Percentiles rank a stretch among this genome's conserved stretches.
Conservation (phyloP, 108 stramenopile genomes). For the Nitzschia palea region DNA sequence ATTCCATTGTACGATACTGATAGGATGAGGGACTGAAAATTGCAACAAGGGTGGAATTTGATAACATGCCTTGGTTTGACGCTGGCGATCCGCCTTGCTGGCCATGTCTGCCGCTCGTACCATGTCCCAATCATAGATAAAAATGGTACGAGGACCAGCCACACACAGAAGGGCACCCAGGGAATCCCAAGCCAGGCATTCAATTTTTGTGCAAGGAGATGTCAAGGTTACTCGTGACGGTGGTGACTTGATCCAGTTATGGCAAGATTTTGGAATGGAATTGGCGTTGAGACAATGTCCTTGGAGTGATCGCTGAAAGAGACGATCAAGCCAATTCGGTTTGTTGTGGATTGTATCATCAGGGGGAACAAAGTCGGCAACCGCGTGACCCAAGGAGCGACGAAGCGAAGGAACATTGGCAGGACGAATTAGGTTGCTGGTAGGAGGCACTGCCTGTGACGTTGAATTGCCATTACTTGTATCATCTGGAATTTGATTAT, state of each 20-base stretch:
- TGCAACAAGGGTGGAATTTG: constrained; percentile 25
- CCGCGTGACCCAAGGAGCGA: not conserved
- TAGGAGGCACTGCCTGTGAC: too few relatives aligned
- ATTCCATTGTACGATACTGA: constrained; percentile 36
- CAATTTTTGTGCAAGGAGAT: too few relatives aligned
- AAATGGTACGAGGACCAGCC: constrained; percentile 4
- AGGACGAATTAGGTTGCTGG: not conserved
- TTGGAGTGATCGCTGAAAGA: too few relatives aligned
- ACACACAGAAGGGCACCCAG: constrained; percentile 50
- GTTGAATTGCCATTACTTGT: too few relatives aligned
- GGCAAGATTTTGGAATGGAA: not conserved
- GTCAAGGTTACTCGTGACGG: too few relatives aligned
- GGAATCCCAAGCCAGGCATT: constrained; percentile 42
- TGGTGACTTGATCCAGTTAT: not conserved
- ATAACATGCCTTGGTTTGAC: not conserved
- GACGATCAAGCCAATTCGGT: too few relatives aligned
- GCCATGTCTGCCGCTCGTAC: constrained; percentile 34
- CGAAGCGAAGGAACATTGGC: constrained; percentile 14
- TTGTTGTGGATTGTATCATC: too few relatives aligned
- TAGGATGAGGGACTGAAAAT: constrained; percentile 24
- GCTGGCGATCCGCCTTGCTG: constrained; percentile 9
- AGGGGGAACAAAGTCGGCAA: not conserved
- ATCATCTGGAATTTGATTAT: too few relatives aligned
- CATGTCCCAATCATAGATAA: constrained; percentile 55
- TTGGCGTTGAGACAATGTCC: too few relatives aligned